These are phyloP conservation scores for Protoeuglena noctilucae DNA, from an alignment of 139 green algal genomes.

Conservation along the genomic window DNA sequence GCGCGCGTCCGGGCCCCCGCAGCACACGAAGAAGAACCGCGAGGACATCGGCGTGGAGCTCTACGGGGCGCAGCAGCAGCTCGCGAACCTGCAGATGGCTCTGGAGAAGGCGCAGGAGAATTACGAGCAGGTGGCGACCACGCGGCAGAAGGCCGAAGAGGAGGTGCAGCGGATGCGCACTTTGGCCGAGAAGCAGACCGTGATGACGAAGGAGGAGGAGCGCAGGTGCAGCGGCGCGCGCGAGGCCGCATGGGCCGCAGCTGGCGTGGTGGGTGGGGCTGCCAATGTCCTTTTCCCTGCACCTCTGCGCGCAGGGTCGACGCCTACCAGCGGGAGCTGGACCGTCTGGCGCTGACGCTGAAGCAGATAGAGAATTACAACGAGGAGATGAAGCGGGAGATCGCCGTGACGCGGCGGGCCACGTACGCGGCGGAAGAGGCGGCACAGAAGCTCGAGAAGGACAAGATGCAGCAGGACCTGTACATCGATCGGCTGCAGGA, in stretches of 20 bases:
- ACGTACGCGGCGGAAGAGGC: constrained; percentile 64
- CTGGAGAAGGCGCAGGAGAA: constrained; percentile 57
- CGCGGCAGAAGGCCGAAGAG: constrained; percentile 27
- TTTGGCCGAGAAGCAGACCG: not conserved
- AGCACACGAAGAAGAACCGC: constrained; percentile 36
- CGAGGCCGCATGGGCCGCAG: too few species aligned
- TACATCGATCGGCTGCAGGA: constrained; percentile 49
- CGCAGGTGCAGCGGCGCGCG: too few species aligned
- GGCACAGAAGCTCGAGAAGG: constrained; percentile 53
- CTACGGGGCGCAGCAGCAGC: constrained; percentile 77
- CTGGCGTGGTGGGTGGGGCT: too few species aligned
- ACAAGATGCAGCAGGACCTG: constrained; percentile 69
- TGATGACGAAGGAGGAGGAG: not conserved
- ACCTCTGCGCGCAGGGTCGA: too few species aligned
- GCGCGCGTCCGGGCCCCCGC: too few species aligned
- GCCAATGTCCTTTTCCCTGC: too few species aligned
- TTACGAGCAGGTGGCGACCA: constrained; percentile 25
- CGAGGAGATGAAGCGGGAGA: constrained; percentile 45
- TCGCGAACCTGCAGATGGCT: constrained; percentile 61
- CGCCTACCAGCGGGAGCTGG: constrained; percentile 54
- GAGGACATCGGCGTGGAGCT: constrained; percentile 75
- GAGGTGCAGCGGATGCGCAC: constrained; percentile 24
- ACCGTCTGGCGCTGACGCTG: constrained; percentile 41
- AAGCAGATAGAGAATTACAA: constrained; percentile 47
- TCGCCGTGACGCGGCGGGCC: constrained; percentile 56